Percentiles rank a stretch among this genome's conserved stretches.
Evolutionary conservation across 2,329 filamentous ascomycete species (phyloP).

Genomic region (Fusarium sp.): DNA sequence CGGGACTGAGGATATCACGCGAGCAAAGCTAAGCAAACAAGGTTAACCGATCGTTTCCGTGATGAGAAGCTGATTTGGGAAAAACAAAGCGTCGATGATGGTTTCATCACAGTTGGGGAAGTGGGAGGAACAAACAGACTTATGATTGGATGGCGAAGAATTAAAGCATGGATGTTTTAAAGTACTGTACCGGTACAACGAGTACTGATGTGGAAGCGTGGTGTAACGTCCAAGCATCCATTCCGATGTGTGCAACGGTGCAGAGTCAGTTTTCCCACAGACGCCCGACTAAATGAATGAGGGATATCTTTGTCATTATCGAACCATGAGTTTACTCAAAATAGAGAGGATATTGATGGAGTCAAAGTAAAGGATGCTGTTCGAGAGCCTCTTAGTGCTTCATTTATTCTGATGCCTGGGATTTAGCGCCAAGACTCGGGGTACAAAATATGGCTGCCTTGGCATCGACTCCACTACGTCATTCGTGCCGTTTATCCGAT

Average conservation of each 20-base stretch:
- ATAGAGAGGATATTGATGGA: neutral
- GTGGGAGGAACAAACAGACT: neutral
- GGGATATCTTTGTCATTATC: slow-evolving; percentile 8
- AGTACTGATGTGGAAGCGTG: too few species aligned
- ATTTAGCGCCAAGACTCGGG: neutral
- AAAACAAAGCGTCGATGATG: slow-evolving; percentile 6
- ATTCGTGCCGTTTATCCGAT: slow-evolving; percentile 32
- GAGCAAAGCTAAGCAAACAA: neutral
- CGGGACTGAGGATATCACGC: neutral
- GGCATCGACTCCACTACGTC: slow-evolving; percentile 26
- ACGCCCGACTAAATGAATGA: neutral
- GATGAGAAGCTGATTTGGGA: too few species aligned
- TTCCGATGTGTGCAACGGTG: neutral
- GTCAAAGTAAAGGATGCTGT: neutral
- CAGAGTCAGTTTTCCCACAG: neutral
- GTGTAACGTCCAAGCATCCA: slow-evolving; percentile 8
- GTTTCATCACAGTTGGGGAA: slow-evolving; percentile 5
- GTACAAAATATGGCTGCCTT: slow-evolving; percentile 27
- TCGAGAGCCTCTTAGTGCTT: neutral
- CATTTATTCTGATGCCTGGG: slow-evolving; percentile 27
- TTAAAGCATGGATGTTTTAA: neutral
- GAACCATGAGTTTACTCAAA: neutral
- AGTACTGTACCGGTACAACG: neutral
- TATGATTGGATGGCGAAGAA: neutral
- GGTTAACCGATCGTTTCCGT: slow-evolving; percentile 14